Percentiles rank a stretch among this genome's conserved stretches.
These are phyloP conservation scores for Leishmania lainsoni DNA, from an alignment of 208 protist species.

Conservation along the genomic window DNA sequence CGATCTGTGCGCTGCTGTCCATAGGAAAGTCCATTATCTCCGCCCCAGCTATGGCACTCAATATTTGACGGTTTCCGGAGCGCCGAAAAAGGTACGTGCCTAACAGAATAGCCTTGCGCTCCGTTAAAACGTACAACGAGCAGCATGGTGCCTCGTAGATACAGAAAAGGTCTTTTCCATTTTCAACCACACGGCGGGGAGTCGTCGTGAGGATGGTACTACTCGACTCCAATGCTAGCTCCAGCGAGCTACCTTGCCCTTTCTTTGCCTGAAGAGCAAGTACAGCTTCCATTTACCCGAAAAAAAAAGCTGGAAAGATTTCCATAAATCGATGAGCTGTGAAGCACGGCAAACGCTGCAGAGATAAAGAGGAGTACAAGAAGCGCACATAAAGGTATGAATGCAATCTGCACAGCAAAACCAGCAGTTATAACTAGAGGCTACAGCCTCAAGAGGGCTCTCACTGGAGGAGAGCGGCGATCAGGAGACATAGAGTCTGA, in stretches of 20 bases:
- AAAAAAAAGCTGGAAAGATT: background rate
- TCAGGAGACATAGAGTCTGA: background rate
- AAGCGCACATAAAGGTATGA: too few species aligned
- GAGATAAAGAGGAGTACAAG: constrained; percentile 8
- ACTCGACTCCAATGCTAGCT: constrained; percentile 18
- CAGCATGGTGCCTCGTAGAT: constrained; percentile 20
- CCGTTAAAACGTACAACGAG: constrained; percentile 27
- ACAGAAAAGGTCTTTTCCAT: constrained; percentile 30
- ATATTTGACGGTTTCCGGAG: constrained; percentile 17
- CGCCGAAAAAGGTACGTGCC: constrained; percentile 37
- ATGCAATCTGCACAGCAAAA: background rate
- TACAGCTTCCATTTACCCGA: constrained; percentile 22
- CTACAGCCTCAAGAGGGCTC: background rate
- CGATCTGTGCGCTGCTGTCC: background rate
- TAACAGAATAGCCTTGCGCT: constrained; percentile 13
- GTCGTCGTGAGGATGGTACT: constrained; percentile 8
- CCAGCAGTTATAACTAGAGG: background rate
- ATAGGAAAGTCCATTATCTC: constrained; percentile 29
- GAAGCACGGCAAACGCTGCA: background rate
- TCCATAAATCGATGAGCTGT: background rate
- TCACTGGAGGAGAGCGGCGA: background rate
- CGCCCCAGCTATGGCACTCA: constrained; percentile 33
- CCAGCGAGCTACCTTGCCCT: background rate
- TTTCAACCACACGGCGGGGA: constrained; percentile 20
- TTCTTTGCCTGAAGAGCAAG: constrained; percentile 19